phyloP scores from a whole-genome alignment of 345 rosid species.

The Zanthoxylum bungeanum region DNA sequence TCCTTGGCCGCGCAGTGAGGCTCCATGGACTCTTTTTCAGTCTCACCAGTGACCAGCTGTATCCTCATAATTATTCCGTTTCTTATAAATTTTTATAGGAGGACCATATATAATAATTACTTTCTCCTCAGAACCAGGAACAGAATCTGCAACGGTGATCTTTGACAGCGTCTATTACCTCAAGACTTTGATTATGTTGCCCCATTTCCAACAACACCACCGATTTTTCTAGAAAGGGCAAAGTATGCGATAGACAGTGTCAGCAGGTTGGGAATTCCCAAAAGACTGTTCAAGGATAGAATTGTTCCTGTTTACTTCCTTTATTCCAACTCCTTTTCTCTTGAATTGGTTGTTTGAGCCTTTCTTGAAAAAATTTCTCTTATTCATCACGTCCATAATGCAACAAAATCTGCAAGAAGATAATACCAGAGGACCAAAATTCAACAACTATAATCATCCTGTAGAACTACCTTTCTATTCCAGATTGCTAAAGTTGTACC shows the following conservation, averaged over 20 bases:
- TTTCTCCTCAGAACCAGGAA: slow-evolving; percentile 62
- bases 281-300: slow-evolving; percentile 29
- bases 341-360: slow-evolving; percentile 35
- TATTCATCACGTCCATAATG: slow-evolving; percentile 45
- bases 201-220: slow-evolving; percentile 64
- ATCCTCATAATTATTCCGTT: slow-evolving; percentile 23
- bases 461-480: too few species aligned
- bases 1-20: slow-evolving; percentile 60
- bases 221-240: slow-evolving; percentile 60
- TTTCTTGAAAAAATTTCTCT: slow-evolving; percentile 40
- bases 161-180: slow-evolving; percentile 53
- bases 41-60: slow-evolving; percentile 21
- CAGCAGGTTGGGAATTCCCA: slow-evolving; percentile 33
- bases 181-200: slow-evolving; percentile 42
- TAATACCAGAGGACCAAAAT: neutral
- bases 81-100: slow-evolving; percentile 24
- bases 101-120: slow-evolving; percentile 51
- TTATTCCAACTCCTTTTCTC: slow-evolving; percentile 31
- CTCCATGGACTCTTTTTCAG: slow-evolving; percentile 25
- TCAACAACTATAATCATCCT: too few species aligned
- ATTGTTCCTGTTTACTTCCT: slow-evolving; percentile 35
- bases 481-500: too few species aligned
- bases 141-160: slow-evolving; percentile 49
- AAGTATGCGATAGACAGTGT: slow-evolving; percentile 52
- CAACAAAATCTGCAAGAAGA: slow-evolving; percentile 5